phyloP scores from a whole-genome alignment of 2,329 filamentous ascomycete species.

The Hypocrella siamensis region DNA sequence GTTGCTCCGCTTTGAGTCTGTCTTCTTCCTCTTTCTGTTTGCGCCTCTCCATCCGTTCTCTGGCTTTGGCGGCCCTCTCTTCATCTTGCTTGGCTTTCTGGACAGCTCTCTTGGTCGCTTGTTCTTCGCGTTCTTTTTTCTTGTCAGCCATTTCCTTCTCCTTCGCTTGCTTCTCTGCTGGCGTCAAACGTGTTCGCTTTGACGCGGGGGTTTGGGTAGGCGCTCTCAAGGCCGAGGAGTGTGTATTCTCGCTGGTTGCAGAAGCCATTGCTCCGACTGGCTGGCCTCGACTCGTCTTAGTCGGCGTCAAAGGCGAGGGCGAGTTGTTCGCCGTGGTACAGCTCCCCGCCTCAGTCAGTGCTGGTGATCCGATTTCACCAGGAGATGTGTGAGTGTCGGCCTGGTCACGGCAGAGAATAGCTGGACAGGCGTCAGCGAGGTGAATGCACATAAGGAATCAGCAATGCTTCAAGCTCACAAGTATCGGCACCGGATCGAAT shows the following conservation, averaged over 20 bases:
- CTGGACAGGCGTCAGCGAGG: too few relatives aligned
- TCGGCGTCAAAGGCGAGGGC: constrained; percentile 18
- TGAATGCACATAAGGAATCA: too few relatives aligned
- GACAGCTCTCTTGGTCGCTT: constrained; percentile 17
- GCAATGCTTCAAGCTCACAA: too few relatives aligned
- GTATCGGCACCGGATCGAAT: constrained; percentile 8
- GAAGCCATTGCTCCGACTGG: too few relatives aligned
- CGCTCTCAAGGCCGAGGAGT: constrained; percentile 6
- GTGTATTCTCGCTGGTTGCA: constrained; percentile 2
- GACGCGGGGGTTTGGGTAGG: constrained; percentile 11
- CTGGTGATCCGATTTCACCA: constrained; percentile 11
- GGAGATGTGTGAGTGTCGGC: constrained; percentile 13
- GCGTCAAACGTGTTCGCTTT: constrained; percentile 27
- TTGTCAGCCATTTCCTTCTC: constrained; percentile 13
- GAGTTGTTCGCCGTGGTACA: constrained; percentile 22
- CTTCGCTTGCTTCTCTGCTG: constrained; percentile 17
- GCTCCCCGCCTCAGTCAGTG: constrained; percentile 25
- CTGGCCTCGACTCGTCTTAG: too few relatives aligned
- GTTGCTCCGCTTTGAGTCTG: constrained; percentile 22
- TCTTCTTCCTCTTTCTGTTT: constrained; percentile 27
- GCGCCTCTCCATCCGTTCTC: constrained; percentile 23
- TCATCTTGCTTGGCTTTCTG: constrained; percentile 19
- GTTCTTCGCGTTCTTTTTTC: constrained; percentile 19
- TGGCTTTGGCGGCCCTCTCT: constrained; percentile 20
- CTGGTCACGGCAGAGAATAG: too few relatives aligned